phyloP scores from a whole-genome alignment of 73 alveolate genomes.

The Urostyla sp. region DNA sequence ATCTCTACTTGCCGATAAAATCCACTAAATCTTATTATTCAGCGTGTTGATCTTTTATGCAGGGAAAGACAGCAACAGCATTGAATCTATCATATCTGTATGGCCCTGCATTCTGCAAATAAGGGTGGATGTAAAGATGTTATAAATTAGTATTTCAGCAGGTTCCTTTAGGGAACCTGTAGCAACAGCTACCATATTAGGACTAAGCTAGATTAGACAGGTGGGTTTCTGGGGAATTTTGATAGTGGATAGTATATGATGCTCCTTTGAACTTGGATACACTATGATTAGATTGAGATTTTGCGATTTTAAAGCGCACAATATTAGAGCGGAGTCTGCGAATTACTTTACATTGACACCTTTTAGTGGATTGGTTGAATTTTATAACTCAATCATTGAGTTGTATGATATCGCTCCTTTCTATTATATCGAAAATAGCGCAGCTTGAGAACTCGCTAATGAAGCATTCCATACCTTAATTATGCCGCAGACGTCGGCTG shows the following conservation, averaged over 20 bases:
- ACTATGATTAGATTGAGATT: conserved; percentile 11
- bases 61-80: conserved; percentile 11
- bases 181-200: conserved; percentile 28
- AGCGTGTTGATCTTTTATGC: neutral
- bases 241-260: neutral
- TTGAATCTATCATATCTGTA: conserved; percentile 50
- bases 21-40: conserved; percentile 5
- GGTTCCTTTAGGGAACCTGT: conserved; percentile 55
- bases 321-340: conserved; percentile 29
- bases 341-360: neutral
- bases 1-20: conserved; percentile 42
- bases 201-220: neutral
- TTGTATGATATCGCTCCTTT: conserved; percentile 58
- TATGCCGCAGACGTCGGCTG: conserved; percentile 66
- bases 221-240: conserved; percentile 50
- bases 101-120: neutral
- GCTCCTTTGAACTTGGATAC: neutral
- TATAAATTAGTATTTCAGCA: conserved; percentile 39
- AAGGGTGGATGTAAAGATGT: neutral
- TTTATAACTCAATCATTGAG: conserved; percentile 37
- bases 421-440: conserved; percentile 13
- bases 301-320: conserved; percentile 56
- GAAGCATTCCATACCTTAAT: conserved; percentile 54
- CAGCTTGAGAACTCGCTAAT: neutral
- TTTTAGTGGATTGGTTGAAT: no score